Base-by-base conservation (phyloP, 805 yeast species). In the Phaffomyces antillensis region DNA sequence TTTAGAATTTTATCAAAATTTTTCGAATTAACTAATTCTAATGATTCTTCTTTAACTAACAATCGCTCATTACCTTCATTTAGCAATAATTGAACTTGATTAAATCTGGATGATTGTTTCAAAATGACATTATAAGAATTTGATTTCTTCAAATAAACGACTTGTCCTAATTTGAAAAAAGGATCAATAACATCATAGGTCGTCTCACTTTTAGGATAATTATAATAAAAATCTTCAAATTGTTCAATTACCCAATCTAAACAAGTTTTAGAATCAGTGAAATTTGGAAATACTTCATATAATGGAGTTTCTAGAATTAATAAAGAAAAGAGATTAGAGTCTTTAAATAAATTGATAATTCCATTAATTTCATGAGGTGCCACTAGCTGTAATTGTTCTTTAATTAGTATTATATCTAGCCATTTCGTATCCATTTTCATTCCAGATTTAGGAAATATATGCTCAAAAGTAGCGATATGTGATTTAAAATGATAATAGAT, bases 401-500 rank as follows among this genome's bases (percentile, higher is more conserved):
- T 16, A 4, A 23, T 39, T 9, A 17, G 39, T 20, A 43, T 26
- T 7, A 36, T 30, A 13, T 43, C 40, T 13, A 43, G 18, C 46
- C 46, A 43, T 31, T 23, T 31, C 4, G 38, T 28, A 24, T 39
- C 37, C 37, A 43, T 34, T 24, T 43, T 43, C 20, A 18, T 35
- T 5, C 17, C 16, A 9, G 46, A 43, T 13, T 39, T 26, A 5
- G 39, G 36, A 13, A 39, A 43, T 12, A 43, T 43, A n/a, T 30
- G 17, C 10, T 35, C 26, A n/a, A 35, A 43, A 12, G 46, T 43
- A 13, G 20, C 23, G 13, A 12, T 7, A 36, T 39, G 40, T 10
- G 46, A 42, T 15, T 39, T 37, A 30, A 43, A 43, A 18, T 43
- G 46, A 31, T 43, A 43, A 24, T 43, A 43, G 13, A 43, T 43